Evolutionary conservation across 495 filamentous ascomycete species (phyloP), one percentile per base, ranked within the genome.

Genomic region (Tetracladium setigerum): DNA sequence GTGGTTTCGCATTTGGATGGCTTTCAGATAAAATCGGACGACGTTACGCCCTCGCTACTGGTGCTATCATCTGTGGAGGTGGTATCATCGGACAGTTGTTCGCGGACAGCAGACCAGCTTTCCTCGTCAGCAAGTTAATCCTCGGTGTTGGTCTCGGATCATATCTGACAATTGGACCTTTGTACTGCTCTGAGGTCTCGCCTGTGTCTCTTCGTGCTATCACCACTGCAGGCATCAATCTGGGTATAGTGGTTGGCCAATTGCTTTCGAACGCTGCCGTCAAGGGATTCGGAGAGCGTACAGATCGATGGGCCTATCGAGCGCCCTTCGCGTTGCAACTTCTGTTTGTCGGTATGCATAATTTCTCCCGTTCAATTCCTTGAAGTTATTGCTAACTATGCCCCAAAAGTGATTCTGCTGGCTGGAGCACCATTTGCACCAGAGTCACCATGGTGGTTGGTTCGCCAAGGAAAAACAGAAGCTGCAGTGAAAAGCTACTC

Each of bases 391-490:
- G 17, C 5, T 31, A 12, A 15, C 16, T 11, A 1, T 45, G 60
- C 5, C 62, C 63, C 6, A n/a, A n/a, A n/a, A 45, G 17, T 16
- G 58, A 27, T 55, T 27, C 66, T 76, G 44, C 50, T 67, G 2
- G 27, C 62, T 18, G 54, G 69, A 0, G 48, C 73, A 4, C 59
- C 49, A n/a, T 66, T 76, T 32, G 66, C 67, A 32, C 75, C 70
- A 4, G 72, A 77, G 43, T 69, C 68, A 9, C 69, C 73, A 2
- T 75, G 69, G 62, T 72, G 70, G 63, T 60, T 76, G 7, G 67
- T 69, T 19, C 62, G 66, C 7, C 63, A 67, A 33, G 67, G 62
- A 13, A 62, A 62, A 24, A 41, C 67, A 16, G 69, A 72, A 7
- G 65, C 67, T 0, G 73, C 73, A 0, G 18, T 39, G 0, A 17